Base-by-base conservation (phyloP, 1,284 basidiomycete species). In the Macrocystidia cucumis region DNA sequence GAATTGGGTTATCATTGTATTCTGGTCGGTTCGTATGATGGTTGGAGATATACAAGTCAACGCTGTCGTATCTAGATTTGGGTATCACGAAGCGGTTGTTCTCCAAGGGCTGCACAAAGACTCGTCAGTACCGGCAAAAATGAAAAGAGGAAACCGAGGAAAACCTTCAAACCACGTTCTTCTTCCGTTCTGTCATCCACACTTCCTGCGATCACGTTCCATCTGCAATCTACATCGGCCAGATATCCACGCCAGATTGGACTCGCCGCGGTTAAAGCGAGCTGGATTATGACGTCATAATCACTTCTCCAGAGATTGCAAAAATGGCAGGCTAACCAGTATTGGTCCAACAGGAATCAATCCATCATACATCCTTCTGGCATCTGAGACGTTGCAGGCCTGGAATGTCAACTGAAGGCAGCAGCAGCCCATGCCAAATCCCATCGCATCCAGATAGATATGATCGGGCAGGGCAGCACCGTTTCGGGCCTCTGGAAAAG, bases 361-460 rank as follows among this genome's bases (percentile, higher is more conserved):
- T 16, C 89, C 89, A 57, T 99, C 96, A 56, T 99, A 98, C 55
- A 98, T 77, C 34, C 85, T 70, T 48, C 91, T 73, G 4, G 96
- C 95, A 57, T 98, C 92, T 27, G 75, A 69, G 18, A 98, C 80
- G 57, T 91, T 91, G 60, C 88, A 95, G 0, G 92, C 87, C 59
- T 99, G 96, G 66, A 98, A 97, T 3, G 96, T 99, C 45, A 98
- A 74, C 55, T 99, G 96, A 34, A 99, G 67, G 60, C 96, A 98
- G 54, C 91, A 96, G 52, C 95, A 98, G 2, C 96, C 96, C 95
- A 98, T 98, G 29, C 96, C 96, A 58, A 99, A 99, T 16, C 93
- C 95, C 96, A 98, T 98, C 1, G 96, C 93, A 59, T 99, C 96
- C 72, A 98, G 78, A 59, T 98, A 98, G 47, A 99, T 92, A 59